Percentiles rank a stretch among this genome's conserved stretches.
Conservation (phyloP, 2,329 filamentous ascomycete genomes). For the Trichoderma brevicompactum region DNA sequence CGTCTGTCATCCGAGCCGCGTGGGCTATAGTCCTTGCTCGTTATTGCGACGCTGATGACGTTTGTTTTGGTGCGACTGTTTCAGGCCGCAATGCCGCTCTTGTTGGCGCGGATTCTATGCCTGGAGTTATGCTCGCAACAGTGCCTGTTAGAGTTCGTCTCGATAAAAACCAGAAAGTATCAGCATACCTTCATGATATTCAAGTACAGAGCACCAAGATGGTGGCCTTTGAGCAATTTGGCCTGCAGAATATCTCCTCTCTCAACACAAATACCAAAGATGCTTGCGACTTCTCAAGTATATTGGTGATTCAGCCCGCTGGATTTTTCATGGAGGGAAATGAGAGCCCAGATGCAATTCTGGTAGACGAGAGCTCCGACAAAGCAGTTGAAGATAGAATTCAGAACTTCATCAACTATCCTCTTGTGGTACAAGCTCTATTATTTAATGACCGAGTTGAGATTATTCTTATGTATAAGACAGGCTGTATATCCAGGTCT, state of each 20-base stretch:
- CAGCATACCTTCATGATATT: constrained; percentile 30
- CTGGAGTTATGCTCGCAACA: constrained; percentile 17
- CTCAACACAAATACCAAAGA: constrained; percentile 27
- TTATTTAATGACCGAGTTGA: constrained; percentile 10
- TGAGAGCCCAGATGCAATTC: not conserved
- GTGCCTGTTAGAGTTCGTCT: constrained; percentile 19
- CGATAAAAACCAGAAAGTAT: constrained; percentile 5
- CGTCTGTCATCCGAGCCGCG: constrained; percentile 32
- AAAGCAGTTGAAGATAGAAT: constrained; percentile 3
- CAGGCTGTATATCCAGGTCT: not conserved
- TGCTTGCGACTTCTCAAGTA: constrained; percentile 25
- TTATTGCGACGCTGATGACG: constrained; percentile 23
- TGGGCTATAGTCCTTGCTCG: constrained; percentile 33
- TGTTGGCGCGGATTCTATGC: constrained; percentile 11
- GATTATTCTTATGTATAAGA: constrained; percentile 20
- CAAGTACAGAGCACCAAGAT: constrained; percentile 35
- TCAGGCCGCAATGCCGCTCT: constrained; percentile 28
- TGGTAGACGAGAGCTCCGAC: not conserved
- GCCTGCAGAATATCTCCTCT: constrained; percentile 38
- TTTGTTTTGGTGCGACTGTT: constrained; percentile 34
- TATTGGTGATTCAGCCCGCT: constrained; percentile 29
- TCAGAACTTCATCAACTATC: constrained; percentile 22
- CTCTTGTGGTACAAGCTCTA: constrained; percentile 4
- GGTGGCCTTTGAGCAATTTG: constrained; percentile 36
- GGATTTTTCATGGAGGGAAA: not conserved